Base-by-base conservation (phyloP, 78 protist genomes). In the Goniomonas avonlea region DNA sequence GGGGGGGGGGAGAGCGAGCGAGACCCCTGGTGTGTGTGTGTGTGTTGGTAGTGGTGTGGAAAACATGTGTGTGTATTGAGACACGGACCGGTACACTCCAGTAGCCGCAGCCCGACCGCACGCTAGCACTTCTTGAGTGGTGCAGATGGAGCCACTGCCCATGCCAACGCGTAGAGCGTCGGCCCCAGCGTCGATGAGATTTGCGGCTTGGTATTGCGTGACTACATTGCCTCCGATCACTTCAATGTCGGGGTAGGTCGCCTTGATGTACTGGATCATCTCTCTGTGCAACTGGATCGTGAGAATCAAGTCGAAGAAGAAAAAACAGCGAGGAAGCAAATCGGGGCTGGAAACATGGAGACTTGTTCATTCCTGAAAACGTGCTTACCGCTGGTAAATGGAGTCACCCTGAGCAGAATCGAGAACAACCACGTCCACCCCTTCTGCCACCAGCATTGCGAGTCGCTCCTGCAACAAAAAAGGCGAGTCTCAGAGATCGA, bases 91-190 rank as follows among this genome's bases (percentile, higher is more conserved):
- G 82, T 79, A 84, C 40, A 93, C 87, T 17, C 94, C 96, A 2
- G 94, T 82, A 29, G 84, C 82, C 63, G 11, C 35, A 18, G 94
- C 85, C n/a, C 82, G 53, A 20, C 94, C 94, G 25, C 17, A 43
- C 1, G 89, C 94, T 65, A 82, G 77, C 31, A 85, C 88, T 70
- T 82, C 88, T 65, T 89, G 93, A 0, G 98, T 94, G 55, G 92
- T 92, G 81, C 98, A 94, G 73, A 91, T 91, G 29, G 90, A 80
- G 15, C 98, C 98, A 9, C 84, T 79, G 56, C 98, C 98, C 83
- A 94, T 91, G 45, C 98, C 98, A 32, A 92, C 90, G 50, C 91
- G 81, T 41, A 92, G 87, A 5, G 79, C 89, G 78, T 94, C 95
- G 37, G 89, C 93, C 21, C 96, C 93, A 9, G 94, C 89, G 17